Conservation (phyloP, 768 basidiomycete genomes). For the Nidularia sp. region DNA sequence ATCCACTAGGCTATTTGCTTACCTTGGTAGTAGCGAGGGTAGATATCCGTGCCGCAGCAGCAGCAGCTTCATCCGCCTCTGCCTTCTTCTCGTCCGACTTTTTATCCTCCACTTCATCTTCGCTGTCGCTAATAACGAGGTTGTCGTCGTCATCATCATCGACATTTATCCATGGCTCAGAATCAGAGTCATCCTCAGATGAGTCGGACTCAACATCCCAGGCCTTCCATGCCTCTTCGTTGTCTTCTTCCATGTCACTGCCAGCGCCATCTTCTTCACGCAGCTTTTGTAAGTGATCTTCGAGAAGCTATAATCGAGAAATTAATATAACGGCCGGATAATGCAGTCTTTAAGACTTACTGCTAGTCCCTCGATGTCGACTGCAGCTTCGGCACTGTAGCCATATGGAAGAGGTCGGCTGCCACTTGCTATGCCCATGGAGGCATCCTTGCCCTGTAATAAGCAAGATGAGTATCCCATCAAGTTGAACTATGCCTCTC, state of each 20-base stretch:
- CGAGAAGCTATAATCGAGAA: constrained; percentile 58
- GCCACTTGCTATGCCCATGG: constrained; percentile 66
- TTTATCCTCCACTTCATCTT: constrained; percentile 64
- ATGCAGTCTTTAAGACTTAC: constrained; percentile 41
- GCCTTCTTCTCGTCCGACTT: constrained; percentile 27
- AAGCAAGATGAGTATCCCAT: constrained; percentile 4
- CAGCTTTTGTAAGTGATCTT: constrained; percentile 76
- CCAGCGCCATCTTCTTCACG: constrained; percentile 57
- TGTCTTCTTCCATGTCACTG: constrained; percentile 37
- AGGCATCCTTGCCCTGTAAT: constrained; percentile 85
- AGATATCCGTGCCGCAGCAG: constrained; percentile 39
- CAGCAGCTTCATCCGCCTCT: constrained; percentile 10
- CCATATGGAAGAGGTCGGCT: constrained; percentile 78
- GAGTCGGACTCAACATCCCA: constrained; percentile 86
- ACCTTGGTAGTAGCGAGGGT: constrained; percentile 83
- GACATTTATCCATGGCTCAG: constrained; percentile 81
- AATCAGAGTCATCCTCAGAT: constrained; percentile 46
- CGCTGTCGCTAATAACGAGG: constrained; percentile 82
- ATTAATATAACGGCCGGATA: not conserved
- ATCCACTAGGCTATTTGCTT: constrained; percentile 1
- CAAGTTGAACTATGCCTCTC: not conserved
- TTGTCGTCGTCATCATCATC: constrained; percentile 61
- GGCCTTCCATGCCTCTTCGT: constrained; percentile 75
- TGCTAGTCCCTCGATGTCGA: constrained; percentile 86
- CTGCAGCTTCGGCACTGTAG: constrained; percentile 65